Conservation (phyloP, 192 early-diverging fungal species). For the Umbelopsis ramanniana region DNA sequence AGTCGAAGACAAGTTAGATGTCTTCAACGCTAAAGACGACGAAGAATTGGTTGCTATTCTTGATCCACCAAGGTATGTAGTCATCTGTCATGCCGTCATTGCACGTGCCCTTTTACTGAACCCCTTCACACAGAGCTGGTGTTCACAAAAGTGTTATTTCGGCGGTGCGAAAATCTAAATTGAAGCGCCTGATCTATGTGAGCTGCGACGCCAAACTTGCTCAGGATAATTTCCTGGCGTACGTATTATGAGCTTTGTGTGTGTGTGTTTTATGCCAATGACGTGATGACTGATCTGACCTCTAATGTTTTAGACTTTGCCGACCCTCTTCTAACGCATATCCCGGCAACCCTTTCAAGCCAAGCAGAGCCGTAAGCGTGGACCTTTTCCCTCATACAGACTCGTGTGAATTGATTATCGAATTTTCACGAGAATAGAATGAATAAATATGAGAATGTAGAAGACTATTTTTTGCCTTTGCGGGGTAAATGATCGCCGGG, state of each 20-base stretch:
- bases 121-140: constrained; percentile 46
- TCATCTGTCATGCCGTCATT: too few relatives aligned
- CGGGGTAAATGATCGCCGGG: too few relatives aligned
- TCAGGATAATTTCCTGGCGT: constrained; percentile 66
- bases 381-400: constrained; percentile 82
- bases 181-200: constrained; percentile 70
- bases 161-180: constrained; percentile 60
- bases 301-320: constrained; percentile 56
- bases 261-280: too few relatives aligned
- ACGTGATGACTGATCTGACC: too few relatives aligned
- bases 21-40: constrained; percentile 31
- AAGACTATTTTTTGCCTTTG: background rate
- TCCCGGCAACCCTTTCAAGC: constrained; percentile 63
- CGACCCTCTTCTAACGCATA: constrained; percentile 68
- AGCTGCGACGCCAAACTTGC: constrained; percentile 67
- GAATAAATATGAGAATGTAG: background rate
- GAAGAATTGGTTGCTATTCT: constrained; percentile 72
- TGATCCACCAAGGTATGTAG: constrained; percentile 69
- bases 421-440: constrained; percentile 53
- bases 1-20: constrained; percentile 61
- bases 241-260: constrained; percentile 18
- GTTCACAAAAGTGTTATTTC: constrained; percentile 63
- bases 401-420: constrained; percentile 70
- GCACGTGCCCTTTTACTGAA: background rate
- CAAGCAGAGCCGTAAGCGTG: constrained; percentile 57